Conservation (phyloP, 495 filamentous ascomycete species). For the Penicillium paxilli region DNA sequence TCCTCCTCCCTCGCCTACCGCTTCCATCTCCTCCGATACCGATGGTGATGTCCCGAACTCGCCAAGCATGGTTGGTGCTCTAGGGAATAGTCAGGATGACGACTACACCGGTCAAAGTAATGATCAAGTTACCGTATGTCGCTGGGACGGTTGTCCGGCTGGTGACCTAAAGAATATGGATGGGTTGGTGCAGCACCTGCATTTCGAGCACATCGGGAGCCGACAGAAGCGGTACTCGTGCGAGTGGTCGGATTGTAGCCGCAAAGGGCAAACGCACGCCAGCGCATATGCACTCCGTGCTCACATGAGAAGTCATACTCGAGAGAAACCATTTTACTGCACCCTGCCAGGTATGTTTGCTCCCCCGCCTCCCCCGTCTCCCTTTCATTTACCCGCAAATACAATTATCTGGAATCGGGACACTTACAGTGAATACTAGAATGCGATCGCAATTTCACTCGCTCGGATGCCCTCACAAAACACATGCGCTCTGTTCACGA, state of each 20-base stretch:
- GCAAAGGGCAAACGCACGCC: conserved; percentile 88
- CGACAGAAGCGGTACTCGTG: conserved; percentile 86
- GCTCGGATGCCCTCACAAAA: conserved; percentile 94
- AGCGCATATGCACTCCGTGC: conserved; percentile 94
- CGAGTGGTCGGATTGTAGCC: conserved; percentile 86
- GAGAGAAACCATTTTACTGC: conserved; percentile 98
- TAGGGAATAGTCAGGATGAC: conserved; percentile 62
- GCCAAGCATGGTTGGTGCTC: conserved; percentile 41
- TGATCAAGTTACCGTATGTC: conserved; percentile 87
- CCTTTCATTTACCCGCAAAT: too few species aligned
- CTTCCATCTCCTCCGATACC: conserved; percentile 82
- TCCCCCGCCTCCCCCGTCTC: not conserved
- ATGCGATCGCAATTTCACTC: conserved; percentile 95
- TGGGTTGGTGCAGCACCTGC: conserved; percentile 86
- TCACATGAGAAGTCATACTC: conserved; percentile 96
- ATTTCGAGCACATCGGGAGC: conserved; percentile 86
- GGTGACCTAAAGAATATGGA: conserved; percentile 93
- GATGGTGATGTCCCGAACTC: conserved; percentile 70
- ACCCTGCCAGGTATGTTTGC: conserved; percentile 73
- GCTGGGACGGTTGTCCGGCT: conserved; percentile 81
- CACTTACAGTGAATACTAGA: conserved; percentile 49
- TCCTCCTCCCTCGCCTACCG: conserved; percentile 41
- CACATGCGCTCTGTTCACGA: conserved; percentile 99
- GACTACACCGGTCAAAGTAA: conserved; percentile 73
- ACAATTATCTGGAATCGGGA: not conserved